A percentile compares a stretch with the other conserved stretches of the same genome.
Evolutionary conservation across 306 rosid species (phyloP).

Genomic region (Sicyos edulis): DNA sequence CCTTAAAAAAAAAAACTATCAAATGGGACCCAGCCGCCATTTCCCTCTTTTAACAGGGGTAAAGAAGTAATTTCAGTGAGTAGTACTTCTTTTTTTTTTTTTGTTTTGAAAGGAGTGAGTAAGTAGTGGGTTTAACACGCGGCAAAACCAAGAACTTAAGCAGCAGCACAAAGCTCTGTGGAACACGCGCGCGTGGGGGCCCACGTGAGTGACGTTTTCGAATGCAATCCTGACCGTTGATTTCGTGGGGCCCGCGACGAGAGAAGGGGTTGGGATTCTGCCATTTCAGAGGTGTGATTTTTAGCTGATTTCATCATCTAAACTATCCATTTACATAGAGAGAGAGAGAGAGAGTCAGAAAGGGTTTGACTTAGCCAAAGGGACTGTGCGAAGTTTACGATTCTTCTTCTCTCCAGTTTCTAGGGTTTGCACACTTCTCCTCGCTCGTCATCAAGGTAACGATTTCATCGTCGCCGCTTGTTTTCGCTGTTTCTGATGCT

Average conservation of each 20-base stretch:
- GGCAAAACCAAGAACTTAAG: not conserved
- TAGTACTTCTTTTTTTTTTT: too few relatives aligned
- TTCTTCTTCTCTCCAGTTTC: not conserved
- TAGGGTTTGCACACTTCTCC: constrained; percentile 21
- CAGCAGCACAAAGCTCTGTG: not conserved
- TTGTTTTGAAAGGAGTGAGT: too few relatives aligned
- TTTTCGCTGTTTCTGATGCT: not conserved
- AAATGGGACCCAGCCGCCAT: constrained; percentile 15
- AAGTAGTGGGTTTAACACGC: not conserved
- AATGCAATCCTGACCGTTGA: not conserved
- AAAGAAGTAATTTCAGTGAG: too few relatives aligned
- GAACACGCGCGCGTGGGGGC: not conserved
- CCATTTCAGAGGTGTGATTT: not conserved
- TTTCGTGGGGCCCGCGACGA: not conserved
- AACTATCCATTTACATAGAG: not conserved
- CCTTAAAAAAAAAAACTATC: not conserved
- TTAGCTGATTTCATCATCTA: constrained; percentile 12
- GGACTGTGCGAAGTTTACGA: too few relatives aligned
- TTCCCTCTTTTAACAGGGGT: not conserved
- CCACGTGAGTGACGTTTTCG: not conserved
- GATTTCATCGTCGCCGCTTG: not conserved
- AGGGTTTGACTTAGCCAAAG: not conserved
- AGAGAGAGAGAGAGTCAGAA: not conserved
- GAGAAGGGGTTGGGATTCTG: constrained; percentile 10
- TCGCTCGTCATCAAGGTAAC: not conserved